These are phyloP conservation scores for Simmondsia chinensis DNA, from an alignment of 148 eudicot species.

Conservation along the genomic window DNA sequence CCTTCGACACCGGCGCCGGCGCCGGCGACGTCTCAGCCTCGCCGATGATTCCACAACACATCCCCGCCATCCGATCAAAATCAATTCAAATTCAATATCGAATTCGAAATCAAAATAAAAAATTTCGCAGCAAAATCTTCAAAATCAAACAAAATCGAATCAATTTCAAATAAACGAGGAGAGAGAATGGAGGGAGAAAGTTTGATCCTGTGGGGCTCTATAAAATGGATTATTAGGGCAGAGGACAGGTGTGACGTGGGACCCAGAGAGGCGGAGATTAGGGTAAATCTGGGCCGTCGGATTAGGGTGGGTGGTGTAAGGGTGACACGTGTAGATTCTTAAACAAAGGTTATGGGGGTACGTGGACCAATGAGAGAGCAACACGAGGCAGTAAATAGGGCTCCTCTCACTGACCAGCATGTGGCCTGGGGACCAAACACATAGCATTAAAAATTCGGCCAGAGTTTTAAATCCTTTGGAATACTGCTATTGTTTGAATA, in stretches of 20 bases:
- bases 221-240: constrained; percentile 8
- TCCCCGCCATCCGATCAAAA: constrained; percentile 47
- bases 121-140: background rate
- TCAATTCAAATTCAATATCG: background rate
- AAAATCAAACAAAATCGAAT: background rate
- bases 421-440: too few species aligned
- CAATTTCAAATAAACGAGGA: too few species aligned
- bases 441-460: too few species aligned
- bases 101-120: background rate
- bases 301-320: background rate
- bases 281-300: constrained; percentile 30
- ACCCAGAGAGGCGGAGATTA: background rate
- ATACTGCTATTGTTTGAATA: too few species aligned
- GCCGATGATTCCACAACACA: constrained; percentile 62
- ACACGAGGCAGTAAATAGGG: too few species aligned
- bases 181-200: too few species aligned
- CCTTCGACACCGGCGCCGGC: too few species aligned
- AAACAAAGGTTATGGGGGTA: too few species aligned
- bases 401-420: constrained; percentile 60
- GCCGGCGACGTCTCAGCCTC: constrained; percentile 42
- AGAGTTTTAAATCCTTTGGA: too few species aligned
- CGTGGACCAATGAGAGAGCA: constrained; percentile 39
- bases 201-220: too few species aligned
- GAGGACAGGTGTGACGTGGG: constrained; percentile 32
- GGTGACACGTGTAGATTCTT: constrained; percentile 31